Conservation (phyloP, 192 early-diverging fungal genomes). For the Podochytrium sp. region DNA sequence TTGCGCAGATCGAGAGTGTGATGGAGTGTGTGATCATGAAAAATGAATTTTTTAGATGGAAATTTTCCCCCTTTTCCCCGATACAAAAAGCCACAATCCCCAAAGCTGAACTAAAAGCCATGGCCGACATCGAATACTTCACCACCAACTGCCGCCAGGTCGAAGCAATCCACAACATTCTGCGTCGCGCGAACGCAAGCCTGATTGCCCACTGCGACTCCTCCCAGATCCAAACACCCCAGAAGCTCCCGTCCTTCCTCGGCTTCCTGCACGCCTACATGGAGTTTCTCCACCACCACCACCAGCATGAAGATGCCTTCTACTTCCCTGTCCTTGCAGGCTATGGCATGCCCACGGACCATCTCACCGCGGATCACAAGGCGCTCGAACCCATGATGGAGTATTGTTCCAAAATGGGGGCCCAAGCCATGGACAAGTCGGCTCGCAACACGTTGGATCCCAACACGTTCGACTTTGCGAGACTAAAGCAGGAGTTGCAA, state of each 20-base stretch:
- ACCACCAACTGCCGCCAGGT: neutral
- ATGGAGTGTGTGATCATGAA: too few species aligned
- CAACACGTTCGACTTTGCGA: neutral
- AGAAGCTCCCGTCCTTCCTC: neutral
- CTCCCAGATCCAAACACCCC: neutral
- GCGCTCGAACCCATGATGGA: neutral
- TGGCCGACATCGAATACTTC: too few species aligned
- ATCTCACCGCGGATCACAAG: neutral
- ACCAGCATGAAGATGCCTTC: neutral
- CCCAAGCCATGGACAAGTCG: neutral
- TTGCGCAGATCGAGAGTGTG: too few species aligned
- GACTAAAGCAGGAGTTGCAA: neutral
- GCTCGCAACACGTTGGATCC: neutral
- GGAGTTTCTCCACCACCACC: slow-evolving; percentile 3
- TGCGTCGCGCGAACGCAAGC: neutral
- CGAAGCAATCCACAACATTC: neutral
- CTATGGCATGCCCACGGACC: neutral
- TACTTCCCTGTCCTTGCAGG: slow-evolving; percentile 4
- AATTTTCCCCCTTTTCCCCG: too few species aligned
- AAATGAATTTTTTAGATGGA: too few species aligned
- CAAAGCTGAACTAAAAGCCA: too few species aligned
- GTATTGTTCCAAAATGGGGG: neutral
- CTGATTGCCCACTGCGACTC: slow-evolving; percentile 3
- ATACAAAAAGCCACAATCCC: too few species aligned
- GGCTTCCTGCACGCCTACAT: neutral